A percentile compares a stretch with the other conserved stretches of the same genome.
Conservation (phyloP, 441 rosid species). For the Lepidium campestre region DNA sequence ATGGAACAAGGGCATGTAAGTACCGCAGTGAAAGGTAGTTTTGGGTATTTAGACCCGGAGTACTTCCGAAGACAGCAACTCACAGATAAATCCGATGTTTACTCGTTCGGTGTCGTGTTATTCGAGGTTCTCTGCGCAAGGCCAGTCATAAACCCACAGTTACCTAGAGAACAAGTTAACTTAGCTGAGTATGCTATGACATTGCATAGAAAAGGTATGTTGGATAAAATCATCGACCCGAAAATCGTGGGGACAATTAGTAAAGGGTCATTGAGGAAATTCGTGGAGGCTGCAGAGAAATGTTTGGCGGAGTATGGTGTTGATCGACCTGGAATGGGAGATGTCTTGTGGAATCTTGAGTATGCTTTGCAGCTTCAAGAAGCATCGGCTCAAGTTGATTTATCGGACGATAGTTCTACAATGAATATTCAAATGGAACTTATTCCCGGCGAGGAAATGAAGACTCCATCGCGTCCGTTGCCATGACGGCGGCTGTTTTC, state of each 20-base stretch:
- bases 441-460: slow-evolving; percentile 11
- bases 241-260: slow-evolving; percentile 34
- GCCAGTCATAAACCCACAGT: slow-evolving; percentile 45
- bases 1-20: slow-evolving; percentile 54
- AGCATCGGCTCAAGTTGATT: slow-evolving; percentile 33
- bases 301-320: slow-evolving; percentile 65
- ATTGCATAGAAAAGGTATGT: slow-evolving; percentile 43
- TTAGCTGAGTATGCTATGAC: slow-evolving; percentile 63
- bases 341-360: slow-evolving; percentile 63
- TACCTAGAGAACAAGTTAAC: slow-evolving; percentile 53
- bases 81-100: slow-evolving; percentile 62
- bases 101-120: slow-evolving; percentile 61
- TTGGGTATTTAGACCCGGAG: slow-evolving; percentile 60
- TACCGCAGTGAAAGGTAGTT: slow-evolving; percentile 66
- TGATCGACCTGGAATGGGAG: slow-evolving; percentile 62
- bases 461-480: slow-evolving; percentile 5
- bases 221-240: slow-evolving; percentile 52
- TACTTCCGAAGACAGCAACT: slow-evolving; percentile 62
- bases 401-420: slow-evolving; percentile 36
- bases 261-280: slow-evolving; percentile 42
- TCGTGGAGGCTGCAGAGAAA: slow-evolving; percentile 58
- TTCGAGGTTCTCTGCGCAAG: slow-evolving; percentile 60
- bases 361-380: slow-evolving; percentile 59
- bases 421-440: slow-evolving; percentile 15
- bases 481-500: background rate